Base-by-base conservation (phyloP, 2,329 filamentous ascomycete genomes). In the Diaporthe destruens region DNA sequence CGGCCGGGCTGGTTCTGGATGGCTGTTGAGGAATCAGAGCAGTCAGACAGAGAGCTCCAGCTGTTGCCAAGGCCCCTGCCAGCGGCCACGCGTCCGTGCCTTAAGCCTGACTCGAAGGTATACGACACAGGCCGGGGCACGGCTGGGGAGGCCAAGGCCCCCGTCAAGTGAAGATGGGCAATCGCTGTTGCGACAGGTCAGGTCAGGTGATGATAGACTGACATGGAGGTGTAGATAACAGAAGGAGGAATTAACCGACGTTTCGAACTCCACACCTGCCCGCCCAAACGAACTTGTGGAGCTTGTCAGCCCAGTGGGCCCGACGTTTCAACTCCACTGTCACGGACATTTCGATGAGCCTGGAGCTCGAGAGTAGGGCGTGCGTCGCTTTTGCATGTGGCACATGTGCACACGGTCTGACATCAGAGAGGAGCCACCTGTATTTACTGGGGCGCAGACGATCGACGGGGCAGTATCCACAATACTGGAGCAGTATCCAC, bases 251-350 rank as follows among this genome's bases (percentile, higher is more conserved):
- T 49, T 36, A 51, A 44, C 61, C 32, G 44, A 39, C 44, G 61
- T 53, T 66, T 36, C 29, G 44, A 20, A 66, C 61, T 53, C 61
- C 61, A 66, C 61, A n/a, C 36, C n/a, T 66, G 5, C 47, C 47
- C 47, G 32, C 7, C 47, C 14, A 66, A 66, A 66, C 61, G 61
- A 66, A 66, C 61, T 66, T 47, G 61, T 66, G 61, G 61, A 66
- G 61, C 61, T 36, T 66, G 61, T 53, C 61, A 39, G 39, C 14
- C 20, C 14, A 53, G n/a, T n/a, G 61, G 61, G 47, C 61, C 61
- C 61, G 47, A 39, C 36, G 36, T 39, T 39, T 39, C 36, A 12
- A 39, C 36, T 39, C 36, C 36, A 39, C 36, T 39, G 2, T 39
- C n/a, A n/a, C n/a, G n/a, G n/a, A n/a, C n/a, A n/a, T n/a, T n/a